These are phyloP conservation scores for Nicotiana benthamiana DNA, from an alignment of 257 asterid genomes.

Conservation along the genomic window DNA sequence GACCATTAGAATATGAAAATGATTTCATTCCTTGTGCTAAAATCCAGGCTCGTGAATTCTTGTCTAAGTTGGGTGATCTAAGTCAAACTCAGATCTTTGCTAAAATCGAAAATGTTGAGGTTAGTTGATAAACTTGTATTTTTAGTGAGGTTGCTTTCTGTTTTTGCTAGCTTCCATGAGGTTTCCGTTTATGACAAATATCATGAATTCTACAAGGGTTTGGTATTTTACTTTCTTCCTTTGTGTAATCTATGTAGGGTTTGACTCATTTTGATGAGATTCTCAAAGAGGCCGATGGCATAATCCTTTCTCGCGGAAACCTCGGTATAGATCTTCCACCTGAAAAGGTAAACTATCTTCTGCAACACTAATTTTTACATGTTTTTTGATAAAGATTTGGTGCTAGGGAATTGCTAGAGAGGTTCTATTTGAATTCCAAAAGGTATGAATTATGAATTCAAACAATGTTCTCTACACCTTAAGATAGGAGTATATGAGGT, in stretches of 20 bases:
- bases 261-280: conserved; percentile 86
- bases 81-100: conserved; percentile 87
- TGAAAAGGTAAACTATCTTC: conserved; percentile 54
- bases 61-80: conserved; percentile 74
- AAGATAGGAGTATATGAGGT: background rate
- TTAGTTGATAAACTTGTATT: conserved; percentile 15
- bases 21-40: conserved; percentile 2
- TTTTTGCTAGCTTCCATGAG: background rate
- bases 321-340: conserved; percentile 92
- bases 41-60: conserved; percentile 72
- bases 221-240: background rate
- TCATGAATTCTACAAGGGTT: background rate
- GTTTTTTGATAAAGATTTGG: background rate
- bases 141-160: background rate
- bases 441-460: background rate
- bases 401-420: too few relatives aligned
- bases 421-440: background rate
- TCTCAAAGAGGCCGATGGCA: conserved; percentile 81
- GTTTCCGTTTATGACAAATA: background rate
- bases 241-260: conserved; percentile 38
- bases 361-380: background rate
- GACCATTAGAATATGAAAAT: background rate
- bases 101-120: conserved; percentile 90
- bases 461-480: background rate
- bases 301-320: conserved; percentile 86